Evolutionary conservation across 306 rosid genomes (phyloP), one percentile per base, ranked within the genome.

Genomic region (Hippophae tibetana): DNA sequence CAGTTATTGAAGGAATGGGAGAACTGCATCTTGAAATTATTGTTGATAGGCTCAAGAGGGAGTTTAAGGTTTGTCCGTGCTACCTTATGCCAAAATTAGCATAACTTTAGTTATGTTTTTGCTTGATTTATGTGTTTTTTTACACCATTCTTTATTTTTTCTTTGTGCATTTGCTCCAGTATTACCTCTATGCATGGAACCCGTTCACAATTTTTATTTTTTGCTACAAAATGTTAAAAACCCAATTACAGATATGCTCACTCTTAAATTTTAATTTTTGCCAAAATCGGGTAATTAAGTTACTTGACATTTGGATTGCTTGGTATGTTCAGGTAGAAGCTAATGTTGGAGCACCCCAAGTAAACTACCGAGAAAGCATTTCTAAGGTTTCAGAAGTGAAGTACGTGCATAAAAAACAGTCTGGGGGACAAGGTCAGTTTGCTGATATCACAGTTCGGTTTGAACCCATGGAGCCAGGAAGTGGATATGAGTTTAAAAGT

Each of bases 1-100:
- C 99, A 0, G 95, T 88, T 57, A 92, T 92, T 18, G 99, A 92
- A 82, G 99, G 99, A 68, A 92, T 92, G 99, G 99, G 99, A 58
- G 99, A 92, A 72, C 68, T 92, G 76, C 99, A 92, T 78, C 99
- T 92, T 57, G 99, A 92, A 77, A 92, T 92, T 65, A 92, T 87
- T 69, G 96, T 92, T 8, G 99, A 92, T 77, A 74, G 95, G 26
- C 92, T 92, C 52, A 92, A 92, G 79, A 92, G 99, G 69, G 99
- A 92, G 79, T 92, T 65, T 58, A 88, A 92, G 96, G 98, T 90
- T 52, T 63, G 59, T 61, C 61, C 61, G 54, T 57, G 42, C 57
- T 42, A 56, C 57, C 56, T 68, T 60, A 57, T 58, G 13, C 25
- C 51, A 12, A 25, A 41, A 18, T 18, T 18, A 18, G 23, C 23